Conservation (phyloP, 2,329 filamentous ascomycete species). For the Capronia coronata region DNA sequence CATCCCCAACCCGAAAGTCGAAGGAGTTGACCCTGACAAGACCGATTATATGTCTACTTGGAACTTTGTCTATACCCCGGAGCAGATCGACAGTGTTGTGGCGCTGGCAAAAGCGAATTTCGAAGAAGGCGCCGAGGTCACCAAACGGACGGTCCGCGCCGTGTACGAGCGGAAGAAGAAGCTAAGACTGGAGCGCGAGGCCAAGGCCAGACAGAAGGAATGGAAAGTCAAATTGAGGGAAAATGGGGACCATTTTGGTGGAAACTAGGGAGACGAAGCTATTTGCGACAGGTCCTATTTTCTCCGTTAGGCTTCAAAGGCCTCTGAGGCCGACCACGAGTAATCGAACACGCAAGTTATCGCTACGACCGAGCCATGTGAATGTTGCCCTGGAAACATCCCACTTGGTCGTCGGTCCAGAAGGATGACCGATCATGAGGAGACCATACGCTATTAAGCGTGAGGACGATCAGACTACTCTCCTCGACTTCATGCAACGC, state of each 20-base stretch:
- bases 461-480: too few relatives aligned
- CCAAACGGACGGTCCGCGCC: slow-evolving; percentile 70
- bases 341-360: too few relatives aligned
- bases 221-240: slow-evolving; percentile 16
- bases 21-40: slow-evolving; percentile 72
- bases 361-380: too few relatives aligned
- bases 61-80: slow-evolving; percentile 94
- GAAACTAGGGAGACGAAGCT: neutral
- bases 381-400: too few relatives aligned
- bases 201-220: slow-evolving; percentile 32
- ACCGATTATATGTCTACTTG: slow-evolving; percentile 89
- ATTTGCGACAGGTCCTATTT: too few relatives aligned
- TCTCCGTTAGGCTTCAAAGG: too few relatives aligned
- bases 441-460: too few relatives aligned
- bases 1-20: slow-evolving; percentile 67
- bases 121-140: slow-evolving; percentile 69
- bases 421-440: too few relatives aligned
- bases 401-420: too few relatives aligned
- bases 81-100: slow-evolving; percentile 81
- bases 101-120: slow-evolving; percentile 80
- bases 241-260: slow-evolving; percentile 15
- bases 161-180: slow-evolving; percentile 90
- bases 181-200: slow-evolving; percentile 51
- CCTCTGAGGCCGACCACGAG: too few relatives aligned
- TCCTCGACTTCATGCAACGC: too few relatives aligned